Percentiles rank a stretch among this genome's conserved stretches.
phyloP scores from a whole-genome alignment of 352 stramenopile genomes.

The Peronospora destructor region DNA sequence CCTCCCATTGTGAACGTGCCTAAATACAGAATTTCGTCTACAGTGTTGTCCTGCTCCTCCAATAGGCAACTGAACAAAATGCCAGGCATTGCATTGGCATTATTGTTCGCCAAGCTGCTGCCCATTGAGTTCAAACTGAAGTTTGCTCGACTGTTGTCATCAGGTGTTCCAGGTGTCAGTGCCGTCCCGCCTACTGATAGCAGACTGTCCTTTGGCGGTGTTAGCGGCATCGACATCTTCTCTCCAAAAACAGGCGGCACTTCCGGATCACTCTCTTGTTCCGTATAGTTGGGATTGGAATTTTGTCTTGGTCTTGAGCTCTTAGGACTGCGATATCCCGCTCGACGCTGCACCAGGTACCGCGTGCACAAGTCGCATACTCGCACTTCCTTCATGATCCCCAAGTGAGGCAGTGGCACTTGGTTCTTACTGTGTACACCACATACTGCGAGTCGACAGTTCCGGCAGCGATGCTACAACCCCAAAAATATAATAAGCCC shows the following conservation, averaged over 20 bases:
- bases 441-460: constrained; percentile 58
- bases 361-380: constrained; percentile 69
- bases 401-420: constrained; percentile 60
- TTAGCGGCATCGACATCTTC: constrained; percentile 13
- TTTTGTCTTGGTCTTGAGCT: constrained; percentile 14
- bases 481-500: constrained; percentile 1
- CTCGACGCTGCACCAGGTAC: constrained; percentile 59
- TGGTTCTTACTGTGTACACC: constrained; percentile 76
- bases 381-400: constrained; percentile 67
- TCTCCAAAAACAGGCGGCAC: constrained; percentile 25
- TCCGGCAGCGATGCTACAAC: constrained; percentile 53
- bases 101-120: constrained; percentile 12
- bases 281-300: constrained; percentile 15
- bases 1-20: constrained; percentile 75
- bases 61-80: constrained; percentile 69
- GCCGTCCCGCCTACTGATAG: constrained; percentile 4
- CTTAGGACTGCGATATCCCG: constrained; percentile 51
- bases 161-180: constrained; percentile 1
- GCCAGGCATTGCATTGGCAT: constrained; percentile 32
- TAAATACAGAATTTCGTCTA: constrained; percentile 71
- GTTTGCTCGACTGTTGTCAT: constrained; percentile 16
- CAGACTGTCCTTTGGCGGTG: constrained; percentile 11
- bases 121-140: constrained; percentile 28
- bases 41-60: constrained; percentile 71
- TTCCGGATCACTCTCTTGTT: constrained; percentile 30